Percentiles rank a stretch among this genome's conserved stretches.
Evolutionary conservation across 2,329 filamentous ascomycete species (phyloP).

Genomic region (Penicillium sp.): DNA sequence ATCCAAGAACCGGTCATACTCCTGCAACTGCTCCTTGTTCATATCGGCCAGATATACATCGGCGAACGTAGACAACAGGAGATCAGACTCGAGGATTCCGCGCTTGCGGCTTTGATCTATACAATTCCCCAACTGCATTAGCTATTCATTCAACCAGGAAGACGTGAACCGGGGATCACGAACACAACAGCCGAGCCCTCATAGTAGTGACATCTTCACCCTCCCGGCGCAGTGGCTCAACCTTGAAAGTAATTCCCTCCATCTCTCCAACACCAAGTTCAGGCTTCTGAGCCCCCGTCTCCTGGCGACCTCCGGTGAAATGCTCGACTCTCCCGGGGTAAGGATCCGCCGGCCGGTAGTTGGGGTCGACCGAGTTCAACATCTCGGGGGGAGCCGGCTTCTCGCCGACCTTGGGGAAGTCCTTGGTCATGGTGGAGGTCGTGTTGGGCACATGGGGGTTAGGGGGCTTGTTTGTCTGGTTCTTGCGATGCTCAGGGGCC

Average conservation of each 20-base stretch:
- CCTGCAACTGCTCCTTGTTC: constrained; percentile 60
- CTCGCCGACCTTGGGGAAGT: constrained; percentile 52
- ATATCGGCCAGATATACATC: constrained; percentile 67
- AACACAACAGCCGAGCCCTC: constrained; percentile 70
- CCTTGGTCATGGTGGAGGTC: constrained; percentile 54
- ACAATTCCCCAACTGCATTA: too few relatives aligned
- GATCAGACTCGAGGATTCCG: constrained; percentile 88
- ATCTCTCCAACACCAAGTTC: constrained; percentile 80
- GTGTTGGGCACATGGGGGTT: constrained; percentile 59
- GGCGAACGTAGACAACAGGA: constrained; percentile 92
- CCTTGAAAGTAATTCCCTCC: constrained; percentile 72
- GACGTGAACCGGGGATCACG: constrained; percentile 24
- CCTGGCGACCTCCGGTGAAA: constrained; percentile 57
- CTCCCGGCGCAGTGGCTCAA: constrained; percentile 76
- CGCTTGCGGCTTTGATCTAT: constrained; percentile 97
- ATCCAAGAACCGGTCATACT: constrained; percentile 89
- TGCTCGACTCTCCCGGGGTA: constrained; percentile 55
- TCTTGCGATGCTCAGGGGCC: too few relatives aligned
- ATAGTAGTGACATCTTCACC: constrained; percentile 80
- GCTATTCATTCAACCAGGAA: too few relatives aligned
- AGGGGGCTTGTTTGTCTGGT: constrained; percentile 49
- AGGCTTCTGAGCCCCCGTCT: constrained; percentile 44
- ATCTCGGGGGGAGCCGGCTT: constrained; percentile 53
- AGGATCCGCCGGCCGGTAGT: constrained; percentile 52
- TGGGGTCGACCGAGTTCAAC: constrained; percentile 47